phyloP scores from a whole-genome alignment of 192 early-diverging fungal genomes.

The Backusella parvicylindrica region DNA sequence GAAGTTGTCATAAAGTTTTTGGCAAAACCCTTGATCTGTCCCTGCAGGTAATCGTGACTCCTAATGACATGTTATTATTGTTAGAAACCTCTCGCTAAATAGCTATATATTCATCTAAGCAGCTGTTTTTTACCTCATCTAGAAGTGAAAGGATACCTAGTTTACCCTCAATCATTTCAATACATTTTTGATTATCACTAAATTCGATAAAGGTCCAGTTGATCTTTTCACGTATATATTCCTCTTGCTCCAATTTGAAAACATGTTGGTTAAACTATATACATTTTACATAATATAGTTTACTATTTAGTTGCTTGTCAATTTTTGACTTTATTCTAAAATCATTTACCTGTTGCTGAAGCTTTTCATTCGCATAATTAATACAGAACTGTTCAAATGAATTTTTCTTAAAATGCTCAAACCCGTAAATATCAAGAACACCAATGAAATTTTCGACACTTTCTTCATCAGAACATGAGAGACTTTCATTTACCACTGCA shows the following conservation, averaged over 20 bases:
- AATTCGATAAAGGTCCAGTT: constrained; percentile 99
- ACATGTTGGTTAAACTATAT: constrained; percentile 92
- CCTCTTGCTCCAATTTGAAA: constrained; percentile 99
- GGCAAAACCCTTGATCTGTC: constrained; percentile 78
- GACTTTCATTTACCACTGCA: constrained; percentile 78
- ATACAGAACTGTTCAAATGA: constrained; percentile 99
- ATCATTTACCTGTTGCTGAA: constrained; percentile 74
- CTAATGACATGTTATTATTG: constrained; percentile 12
- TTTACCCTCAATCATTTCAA: constrained; percentile 96
- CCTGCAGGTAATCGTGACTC: constrained; percentile 79
- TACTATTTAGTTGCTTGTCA: background rate
- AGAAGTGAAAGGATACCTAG: constrained; percentile 91
- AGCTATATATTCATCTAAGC: background rate
- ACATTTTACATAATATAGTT: background rate
- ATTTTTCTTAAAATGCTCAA: constrained; percentile 99
- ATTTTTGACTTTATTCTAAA: background rate
- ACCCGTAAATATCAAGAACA: constrained; percentile 99
- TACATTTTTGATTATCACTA: constrained; percentile 99
- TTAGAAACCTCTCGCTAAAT: background rate
- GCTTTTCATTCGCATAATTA: constrained; percentile 95
- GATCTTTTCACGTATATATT: constrained; percentile 95
- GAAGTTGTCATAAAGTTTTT: constrained; percentile 89
- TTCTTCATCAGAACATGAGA: constrained; percentile 51
- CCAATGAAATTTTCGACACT: constrained; percentile 78
- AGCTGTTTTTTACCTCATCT: constrained; percentile 76